phyloP scores from a whole-genome alignment of 768 basidiomycete genomes.

The Boletus vermiculosoides region DNA sequence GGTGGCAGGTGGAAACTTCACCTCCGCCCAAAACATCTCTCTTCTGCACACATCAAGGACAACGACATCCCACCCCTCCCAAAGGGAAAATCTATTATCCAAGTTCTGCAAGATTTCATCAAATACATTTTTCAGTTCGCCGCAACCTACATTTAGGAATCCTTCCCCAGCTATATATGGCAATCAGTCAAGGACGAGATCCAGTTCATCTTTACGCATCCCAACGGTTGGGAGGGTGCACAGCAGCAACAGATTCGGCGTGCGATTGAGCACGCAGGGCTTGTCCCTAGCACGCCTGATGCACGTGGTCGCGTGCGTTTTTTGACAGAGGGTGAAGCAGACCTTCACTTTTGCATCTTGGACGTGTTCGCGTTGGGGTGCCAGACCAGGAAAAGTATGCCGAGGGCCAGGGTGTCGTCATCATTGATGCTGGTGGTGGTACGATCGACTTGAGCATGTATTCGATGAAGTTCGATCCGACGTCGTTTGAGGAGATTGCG shows the following conservation, averaged over 20 bases:
- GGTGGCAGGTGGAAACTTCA: conserved; percentile 36
- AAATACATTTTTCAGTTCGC: conserved; percentile 44
- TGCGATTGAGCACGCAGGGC: conserved; percentile 49
- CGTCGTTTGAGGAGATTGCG: too few species aligned
- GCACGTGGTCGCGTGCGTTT: conserved; percentile 46
- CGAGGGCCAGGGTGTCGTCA: too few species aligned
- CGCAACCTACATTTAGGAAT: conserved; percentile 43
- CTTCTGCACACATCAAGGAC: conserved; percentile 24
- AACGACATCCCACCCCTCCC: conserved; percentile 41
- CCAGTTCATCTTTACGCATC: conserved; percentile 54
- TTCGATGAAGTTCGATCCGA: too few species aligned
- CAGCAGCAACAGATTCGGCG: conserved; percentile 54
- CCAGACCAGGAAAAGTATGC: conserved; percentile 1
- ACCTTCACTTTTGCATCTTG: conserved; percentile 52
- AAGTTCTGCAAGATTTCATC: conserved; percentile 46
- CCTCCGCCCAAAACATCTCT: conserved; percentile 34
- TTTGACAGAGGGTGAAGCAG: conserved; percentile 61
- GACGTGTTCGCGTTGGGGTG: conserved; percentile 22
- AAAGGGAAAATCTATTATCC: conserved; percentile 33
- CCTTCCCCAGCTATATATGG: conserved; percentile 45
- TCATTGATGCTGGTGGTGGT: too few species aligned
- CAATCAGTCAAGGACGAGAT: conserved; percentile 38
- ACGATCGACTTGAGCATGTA: too few species aligned
- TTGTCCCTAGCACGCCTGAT: conserved; percentile 40
- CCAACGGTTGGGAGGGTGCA: conserved; percentile 60